phyloP scores from a whole-genome alignment of 2,329 filamentous ascomycete genomes.

The Plectosphaerella plurivora region DNA sequence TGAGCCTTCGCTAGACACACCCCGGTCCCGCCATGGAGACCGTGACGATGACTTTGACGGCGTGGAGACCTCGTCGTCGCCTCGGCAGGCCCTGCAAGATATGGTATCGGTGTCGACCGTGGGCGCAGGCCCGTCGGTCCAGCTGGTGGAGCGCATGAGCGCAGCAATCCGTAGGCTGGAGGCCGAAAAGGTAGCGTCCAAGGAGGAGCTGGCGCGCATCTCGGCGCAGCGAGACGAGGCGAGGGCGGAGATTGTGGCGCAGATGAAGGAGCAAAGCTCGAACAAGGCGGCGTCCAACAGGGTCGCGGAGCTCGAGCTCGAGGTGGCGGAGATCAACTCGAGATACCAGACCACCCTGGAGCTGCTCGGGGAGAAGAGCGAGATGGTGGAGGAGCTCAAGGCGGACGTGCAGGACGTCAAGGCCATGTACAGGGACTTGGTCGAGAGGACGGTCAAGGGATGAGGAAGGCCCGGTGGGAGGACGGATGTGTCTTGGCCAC shows the following conservation, averaged over 20 bases:
- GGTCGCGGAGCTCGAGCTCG: conserved; percentile 61
- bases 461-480: background rate
- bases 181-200: conserved; percentile 81
- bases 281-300: conserved; percentile 57
- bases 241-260: conserved; percentile 78
- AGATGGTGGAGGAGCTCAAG: conserved; percentile 84
- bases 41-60: conserved; percentile 45
- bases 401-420: conserved; percentile 92
- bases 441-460: conserved; percentile 75
- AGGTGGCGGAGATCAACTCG: conserved; percentile 64
- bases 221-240: conserved; percentile 87
- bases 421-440: conserved; percentile 89
- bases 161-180: conserved; percentile 87
- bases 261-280: conserved; percentile 83
- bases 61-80: conserved; percentile 53
- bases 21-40: conserved; percentile 39
- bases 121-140: conserved; percentile 85
- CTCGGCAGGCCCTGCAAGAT: conserved; percentile 70
- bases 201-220: conserved; percentile 79
- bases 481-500: background rate
- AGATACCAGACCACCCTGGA: conserved; percentile 90
- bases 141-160: conserved; percentile 94
- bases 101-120: conserved; percentile 86
- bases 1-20: conserved; percentile 33
- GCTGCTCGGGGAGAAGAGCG: conserved; percentile 95